Evolutionary conservation across 1,284 basidiomycete species (phyloP).

Genomic region (Pseudozyma pruni): DNA sequence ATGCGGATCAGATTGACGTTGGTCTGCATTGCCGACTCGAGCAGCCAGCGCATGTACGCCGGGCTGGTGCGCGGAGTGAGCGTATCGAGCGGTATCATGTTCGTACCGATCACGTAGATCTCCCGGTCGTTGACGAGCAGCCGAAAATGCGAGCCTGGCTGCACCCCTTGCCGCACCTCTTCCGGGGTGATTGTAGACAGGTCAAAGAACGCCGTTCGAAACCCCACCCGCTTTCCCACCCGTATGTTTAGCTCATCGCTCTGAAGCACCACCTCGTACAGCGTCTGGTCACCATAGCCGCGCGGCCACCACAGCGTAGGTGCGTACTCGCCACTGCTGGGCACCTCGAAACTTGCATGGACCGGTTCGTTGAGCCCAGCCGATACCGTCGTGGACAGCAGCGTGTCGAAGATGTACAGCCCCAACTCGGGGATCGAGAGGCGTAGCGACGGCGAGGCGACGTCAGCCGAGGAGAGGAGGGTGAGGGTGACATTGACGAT

Average conservation of each 20-base stretch:
- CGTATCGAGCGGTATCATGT: slow-evolving; percentile 47
- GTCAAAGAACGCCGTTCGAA: slow-evolving; percentile 53
- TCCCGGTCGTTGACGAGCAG: slow-evolving; percentile 47
- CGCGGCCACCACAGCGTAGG: slow-evolving; percentile 58
- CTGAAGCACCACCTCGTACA: slow-evolving; percentile 40
- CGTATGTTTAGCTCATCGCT: slow-evolving; percentile 19
- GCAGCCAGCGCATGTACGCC: slow-evolving; percentile 40
- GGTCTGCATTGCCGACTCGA: slow-evolving; percentile 32
- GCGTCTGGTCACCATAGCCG: slow-evolving; percentile 37
- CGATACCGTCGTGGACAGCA: slow-evolving; percentile 16
- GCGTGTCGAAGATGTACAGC: slow-evolving; percentile 12
- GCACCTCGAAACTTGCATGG: slow-evolving; percentile 34
- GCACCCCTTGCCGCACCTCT: slow-evolving; percentile 25
- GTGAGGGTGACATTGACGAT: slow-evolving; percentile 58
- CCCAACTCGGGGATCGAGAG: slow-evolving; percentile 23
- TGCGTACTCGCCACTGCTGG: slow-evolving; percentile 17
- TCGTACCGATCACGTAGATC: slow-evolving; percentile 52
- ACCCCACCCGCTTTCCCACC: slow-evolving; percentile 38
- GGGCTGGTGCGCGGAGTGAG: slow-evolving; percentile 31
- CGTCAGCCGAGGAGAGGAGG: slow-evolving; percentile 13
- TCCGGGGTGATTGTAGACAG: slow-evolving; percentile 33
- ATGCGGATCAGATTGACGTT: slow-evolving; percentile 54
- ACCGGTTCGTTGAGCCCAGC: slow-evolving; percentile 28
- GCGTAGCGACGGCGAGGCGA: slow-evolving; percentile 12
- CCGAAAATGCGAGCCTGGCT: slow-evolving; percentile 48